Base-by-base conservation (phyloP, 768 basidiomycete species). In the Pisolithus tinctorius region DNA sequence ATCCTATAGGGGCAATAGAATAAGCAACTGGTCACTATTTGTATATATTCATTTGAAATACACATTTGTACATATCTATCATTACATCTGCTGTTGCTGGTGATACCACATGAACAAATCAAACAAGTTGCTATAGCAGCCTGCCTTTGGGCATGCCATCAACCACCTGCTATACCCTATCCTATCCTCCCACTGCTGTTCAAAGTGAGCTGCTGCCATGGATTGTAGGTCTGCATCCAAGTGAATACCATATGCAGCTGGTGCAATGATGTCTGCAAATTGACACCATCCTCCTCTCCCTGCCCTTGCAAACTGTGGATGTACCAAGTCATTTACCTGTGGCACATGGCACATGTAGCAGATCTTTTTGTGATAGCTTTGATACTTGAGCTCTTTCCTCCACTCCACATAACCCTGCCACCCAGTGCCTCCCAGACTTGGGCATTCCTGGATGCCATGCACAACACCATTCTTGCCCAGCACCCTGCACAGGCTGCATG, bases 261-360 rank as follows among this genome's bases (percentile, higher is more conserved):
- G 17, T 25, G 23, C 23, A 14, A 41, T 16, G 4, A 41, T 4
- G 17, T 41, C 40, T 17, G 39, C 47, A 45, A 34, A 45, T 2
- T 41, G 1, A 4, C 55, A 53, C 1, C 10, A 1, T 11, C 2
- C 4, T 3, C 31, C 31, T 11, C 31, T 34, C 0, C 9, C n/a
- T 2, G 25, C 3, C 2, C 4, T 8, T 9, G 37, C 45, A 6
- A 41, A 53, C 0, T 13, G 45, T 1, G 42, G 39, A 27, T 58
- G 55, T 0, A 58, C 48, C 0, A 4, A 26, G 11, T 57, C 51
- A 0, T 25, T 45, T 8, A 51, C 37, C 3, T 52, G 47, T 11
- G 57, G 48, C 1, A 58, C 13, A 1, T 58, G 57, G 8, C 57
- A 56, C 4, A 37, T n/a, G 6, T 37, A 58, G 14, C 55, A 58